phyloP scores from a whole-genome alignment of 2,329 filamentous ascomycete species.

The Ceratocystiopsis brevicomis region DNA sequence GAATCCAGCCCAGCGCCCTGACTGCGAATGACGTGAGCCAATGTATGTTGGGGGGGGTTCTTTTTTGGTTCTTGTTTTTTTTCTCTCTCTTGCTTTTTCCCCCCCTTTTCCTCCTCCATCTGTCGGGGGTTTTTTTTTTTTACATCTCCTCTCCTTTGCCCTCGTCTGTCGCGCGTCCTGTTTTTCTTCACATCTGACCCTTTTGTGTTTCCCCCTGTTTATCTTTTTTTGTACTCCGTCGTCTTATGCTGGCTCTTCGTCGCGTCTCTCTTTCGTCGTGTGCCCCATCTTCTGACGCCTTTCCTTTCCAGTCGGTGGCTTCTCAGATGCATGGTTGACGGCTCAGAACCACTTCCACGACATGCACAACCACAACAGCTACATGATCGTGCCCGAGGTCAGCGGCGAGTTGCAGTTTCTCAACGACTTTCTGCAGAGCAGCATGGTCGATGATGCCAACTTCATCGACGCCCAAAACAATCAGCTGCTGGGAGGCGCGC shows the following conservation, averaged over 20 bases:
- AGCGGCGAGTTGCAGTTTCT: conserved; percentile 93
- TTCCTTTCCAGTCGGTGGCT: conserved; percentile 45
- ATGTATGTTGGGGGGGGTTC: conserved; percentile 41
- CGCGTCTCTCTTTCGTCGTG: conserved; percentile 1
- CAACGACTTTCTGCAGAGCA: conserved; percentile 89
- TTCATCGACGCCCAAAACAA: conserved; percentile 45
- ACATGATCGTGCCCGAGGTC: conserved; percentile 84
- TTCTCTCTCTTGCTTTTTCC: conserved; percentile 26
- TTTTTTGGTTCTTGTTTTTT: conserved; percentile 37
- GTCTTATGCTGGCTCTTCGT: no score
- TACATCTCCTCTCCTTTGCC: background rate
- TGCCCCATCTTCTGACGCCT: background rate
- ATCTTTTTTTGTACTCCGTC: background rate
- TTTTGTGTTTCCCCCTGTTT: background rate
- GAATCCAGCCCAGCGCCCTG: conserved; percentile 41
- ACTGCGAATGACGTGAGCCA: conserved; percentile 47
- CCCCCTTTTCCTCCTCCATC: background rate
- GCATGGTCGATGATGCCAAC: conserved; percentile 66
- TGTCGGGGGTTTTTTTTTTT: no score
- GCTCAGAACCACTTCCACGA: conserved; percentile 76
- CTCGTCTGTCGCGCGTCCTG: background rate
- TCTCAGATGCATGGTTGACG: conserved; percentile 63
- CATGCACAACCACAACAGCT: conserved; percentile 85
- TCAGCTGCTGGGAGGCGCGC: conserved; percentile 22
- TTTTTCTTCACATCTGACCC: background rate